Evolutionary conservation across 441 rosid species (phyloP).

Genomic region (Raphanus hybrid): DNA sequence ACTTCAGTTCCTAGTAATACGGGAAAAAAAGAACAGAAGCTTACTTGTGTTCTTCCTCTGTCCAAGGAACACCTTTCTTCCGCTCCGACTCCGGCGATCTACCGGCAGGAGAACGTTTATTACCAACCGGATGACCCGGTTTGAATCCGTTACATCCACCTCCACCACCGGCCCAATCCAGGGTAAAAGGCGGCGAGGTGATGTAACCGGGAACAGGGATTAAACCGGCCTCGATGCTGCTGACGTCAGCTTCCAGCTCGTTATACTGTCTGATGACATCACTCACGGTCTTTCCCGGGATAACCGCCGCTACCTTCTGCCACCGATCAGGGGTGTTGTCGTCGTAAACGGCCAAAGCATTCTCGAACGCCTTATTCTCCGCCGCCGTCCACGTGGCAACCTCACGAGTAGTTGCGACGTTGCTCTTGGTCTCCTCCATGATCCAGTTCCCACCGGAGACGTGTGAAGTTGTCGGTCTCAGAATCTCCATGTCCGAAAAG

Average conservation of each 20-base stretch:
- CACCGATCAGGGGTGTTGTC: conserved; percentile 70
- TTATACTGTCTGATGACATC: conserved; percentile 71
- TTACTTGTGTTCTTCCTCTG: conserved; percentile 84
- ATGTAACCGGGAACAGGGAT: conserved; percentile 63
- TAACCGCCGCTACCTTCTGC: conserved; percentile 66
- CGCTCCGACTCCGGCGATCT: conserved; percentile 73
- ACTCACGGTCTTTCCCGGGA: conserved; percentile 71
- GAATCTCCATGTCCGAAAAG: conserved; percentile 56
- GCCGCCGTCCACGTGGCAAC: conserved; percentile 59
- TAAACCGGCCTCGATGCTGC: conserved; percentile 71
- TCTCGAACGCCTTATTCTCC: conserved; percentile 73
- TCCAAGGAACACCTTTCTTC: conserved; percentile 87
- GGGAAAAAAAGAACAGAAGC: conserved; percentile 22
- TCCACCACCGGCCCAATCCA: conserved; percentile 53
- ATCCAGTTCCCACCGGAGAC: conserved; percentile 50
- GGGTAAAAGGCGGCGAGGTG: conserved; percentile 61
- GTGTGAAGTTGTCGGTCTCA: conserved; percentile 49
- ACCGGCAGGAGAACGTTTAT: conserved; percentile 55
- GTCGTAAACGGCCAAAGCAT: conserved; percentile 68
- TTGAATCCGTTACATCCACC: conserved; percentile 57
- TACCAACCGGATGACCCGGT: conserved; percentile 56
- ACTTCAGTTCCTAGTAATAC: neutral
- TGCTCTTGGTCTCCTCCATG: conserved; percentile 50
- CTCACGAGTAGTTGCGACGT: neutral
- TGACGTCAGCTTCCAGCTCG: conserved; percentile 70